Base-by-base conservation (phyloP, 1,284 basidiomycete genomes). In the Boletus mariae region DNA sequence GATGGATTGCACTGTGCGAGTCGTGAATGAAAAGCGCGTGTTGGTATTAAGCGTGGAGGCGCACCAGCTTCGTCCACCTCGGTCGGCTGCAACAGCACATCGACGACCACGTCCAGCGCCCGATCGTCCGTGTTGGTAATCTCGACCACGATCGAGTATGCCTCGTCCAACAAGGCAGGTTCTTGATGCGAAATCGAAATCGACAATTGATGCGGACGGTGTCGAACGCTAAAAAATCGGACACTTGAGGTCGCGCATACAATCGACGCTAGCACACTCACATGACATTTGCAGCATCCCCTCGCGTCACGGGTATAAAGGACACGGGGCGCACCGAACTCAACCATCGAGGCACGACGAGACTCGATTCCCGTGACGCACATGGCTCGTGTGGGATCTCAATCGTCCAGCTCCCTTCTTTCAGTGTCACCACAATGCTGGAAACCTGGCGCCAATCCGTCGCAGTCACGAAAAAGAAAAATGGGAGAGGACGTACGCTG, bases 91-190 rank as follows among this genome's bases (percentile, higher is more conserved):
- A 95, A 68, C 46, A 93, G 75, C 2, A 89, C 79, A 55, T 91
- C 87, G 7, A 92, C 72, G 4, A 77, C 68, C n/a, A 91, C 70
- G 6, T 86, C 80, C 20, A 95, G 69, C 20, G 82, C 76, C 17
- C 82, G 74, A 28, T 80, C 79, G 64, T 94, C 92, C 4, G 72
- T 63, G 63, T 92, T 94, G 6, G 72, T 79, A 12, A 94, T 75
- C 38, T 80, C 75, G 37, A 95, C 73, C 15, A 67, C 65, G 56
- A 95, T 83, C 0, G 87, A 83, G 61, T 87, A 87, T 37, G 80
- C 75, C 66, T 95, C 93, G 54, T 87, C 84, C 25, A 94, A 69
- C 67, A 87, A 91, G 0, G 90, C 90, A 0, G 86, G 84, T 0
- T 77, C 68, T 1, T 77, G 68, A 57, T 92, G 84, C 1, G 73